Base-by-base conservation (phyloP, 371 early-diverging fungal species). In the Chytridium lagenaria region DNA sequence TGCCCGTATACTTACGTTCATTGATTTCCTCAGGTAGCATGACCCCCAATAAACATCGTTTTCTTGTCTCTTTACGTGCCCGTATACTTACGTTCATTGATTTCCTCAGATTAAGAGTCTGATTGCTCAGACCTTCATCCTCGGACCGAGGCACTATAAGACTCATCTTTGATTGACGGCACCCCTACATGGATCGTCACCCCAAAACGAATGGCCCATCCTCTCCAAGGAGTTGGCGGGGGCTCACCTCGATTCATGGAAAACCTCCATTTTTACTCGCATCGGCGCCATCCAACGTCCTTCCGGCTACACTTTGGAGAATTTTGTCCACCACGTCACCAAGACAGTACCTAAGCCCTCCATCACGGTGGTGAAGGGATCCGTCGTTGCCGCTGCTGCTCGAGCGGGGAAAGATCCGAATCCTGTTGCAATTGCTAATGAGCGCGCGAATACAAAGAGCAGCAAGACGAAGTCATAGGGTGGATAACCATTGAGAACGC, bases 31-130 rank as follows among this genome's bases (percentile, higher is more conserved):
- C 44, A 44, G 44, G 44, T 44, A 44, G 44, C 7, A 19, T 7
- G 44, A 7, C 44, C 44, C 44, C 19, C 44, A 44, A 44, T 44
- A 44, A 44, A 44, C 44, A 44, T 44, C 44, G 7, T 44, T 44
- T 44, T 19, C 19, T 44, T 12, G 44, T 12, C 44, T n/a, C n/a
- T n/a, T n/a, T n/a, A n/a, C 44, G 19, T 7, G 19, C 7, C 44
- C 44, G 44, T 19, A 12, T 19, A 44, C 44, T 19, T 19, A 7
- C 44, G 7, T 7, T 44, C 44, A n/a, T n/a, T 44, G 12, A 26
- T 52, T 52, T 52, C 55, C 55, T 52, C 55, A 52, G 55, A 52
- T 52, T 52, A 52, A 52, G 55, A 52, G 55, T 52, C 55, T 52
- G 7, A 26, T 23, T 5, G 55, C 55, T 10, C n/a, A 15, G 12